Base-by-base conservation (phyloP, 495 filamentous ascomycete species). In the Neurospora sp. region DNA sequence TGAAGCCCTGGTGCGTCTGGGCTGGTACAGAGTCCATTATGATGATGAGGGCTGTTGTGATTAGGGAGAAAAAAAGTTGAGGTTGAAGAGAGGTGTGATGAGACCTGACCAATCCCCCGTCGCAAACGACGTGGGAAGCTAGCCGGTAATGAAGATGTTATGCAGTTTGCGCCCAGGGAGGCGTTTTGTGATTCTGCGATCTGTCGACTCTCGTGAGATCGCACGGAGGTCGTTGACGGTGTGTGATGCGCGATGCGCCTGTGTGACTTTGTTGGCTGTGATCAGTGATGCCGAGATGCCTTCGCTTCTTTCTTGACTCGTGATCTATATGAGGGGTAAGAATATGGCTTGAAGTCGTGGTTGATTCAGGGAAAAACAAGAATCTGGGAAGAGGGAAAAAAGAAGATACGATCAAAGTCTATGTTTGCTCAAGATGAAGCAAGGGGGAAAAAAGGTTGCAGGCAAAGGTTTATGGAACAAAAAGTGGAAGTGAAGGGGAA, bases 1-100 rank as follows among this genome's bases (percentile, higher is more conserved):
- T 39, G 40, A 11, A 31, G 42, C 41, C 49, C 71, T 69, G 76
- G 70, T 70, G 76, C 40, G n/a, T 76, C 71, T 75, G 74, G 71
- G 39, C 40, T 69, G 72, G 31, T 23, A 37, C 40, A 41, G 73
- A 73, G 37, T 75, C 62, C 70, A 71, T 77, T 71, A 5, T 77
- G 69, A 69, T 39, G 39, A 42, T 23, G 31, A 3, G 38, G 14
- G 16, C 12, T 31, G 71, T 37, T 31, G 71, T 37, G 41, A 42
- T 38, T 35, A 38, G 49, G 20, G 41, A 20, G 71, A 5, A 31
- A 20, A 20, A 69, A 49, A 27, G 20, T 72, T 40, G 44, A 46
- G 2, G 44, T 18, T 49, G 41, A 72, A 72, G 73, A 49, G 27
- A 16, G 54, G 23, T 16, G 72, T 49, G 69, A 71, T 35, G 39